Percentiles rank a stretch among this genome's conserved stretches.
Evolutionary conservation across 768 basidiomycete genomes (phyloP).

Genomic region (Rhizopogon vinicolor): DNA sequence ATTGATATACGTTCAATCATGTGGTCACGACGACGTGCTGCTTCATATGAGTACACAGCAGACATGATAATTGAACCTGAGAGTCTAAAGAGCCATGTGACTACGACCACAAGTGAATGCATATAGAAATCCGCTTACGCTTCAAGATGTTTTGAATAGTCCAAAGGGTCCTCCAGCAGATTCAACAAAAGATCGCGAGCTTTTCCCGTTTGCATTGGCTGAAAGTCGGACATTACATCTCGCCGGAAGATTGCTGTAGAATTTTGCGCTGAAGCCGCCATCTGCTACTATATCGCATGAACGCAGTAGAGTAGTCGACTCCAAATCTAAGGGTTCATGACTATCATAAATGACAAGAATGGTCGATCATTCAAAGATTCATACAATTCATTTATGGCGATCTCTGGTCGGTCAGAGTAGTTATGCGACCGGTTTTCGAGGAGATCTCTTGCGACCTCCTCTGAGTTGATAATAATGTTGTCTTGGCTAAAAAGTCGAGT

Average conservation of each 20-base stretch:
- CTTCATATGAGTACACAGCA: conserved; percentile 2
- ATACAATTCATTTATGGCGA: conserved; percentile 4
- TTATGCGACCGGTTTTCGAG: conserved; percentile 8
- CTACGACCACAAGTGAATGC: not conserved
- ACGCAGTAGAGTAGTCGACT: conserved; percentile 1
- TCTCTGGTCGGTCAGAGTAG: conserved; percentile 8
- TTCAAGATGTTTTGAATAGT: not conserved
- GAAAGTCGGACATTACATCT: not conserved
- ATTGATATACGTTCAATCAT: not conserved
- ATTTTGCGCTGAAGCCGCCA: conserved; percentile 14
- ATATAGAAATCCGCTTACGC: not conserved
- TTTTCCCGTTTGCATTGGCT: conserved; percentile 1
- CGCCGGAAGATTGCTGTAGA: conserved; percentile 8
- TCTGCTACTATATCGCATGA: conserved; percentile 10
- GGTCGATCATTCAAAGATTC: not conserved
- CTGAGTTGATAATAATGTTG: conserved; percentile 11
- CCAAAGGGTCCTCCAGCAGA: not conserved
- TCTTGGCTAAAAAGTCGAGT: conserved; percentile 2
- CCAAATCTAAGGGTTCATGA: not conserved
- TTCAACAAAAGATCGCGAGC: not conserved
- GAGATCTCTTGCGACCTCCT: conserved; percentile 7
- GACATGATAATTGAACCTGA: conserved; percentile 3
- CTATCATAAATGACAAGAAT: not conserved
- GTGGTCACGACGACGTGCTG: not conserved
- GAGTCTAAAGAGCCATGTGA: not conserved